These are phyloP conservation scores for Eragrostis curvula DNA, from an alignment of 176 grass and related monocot genomes.

Conservation along the genomic window DNA sequence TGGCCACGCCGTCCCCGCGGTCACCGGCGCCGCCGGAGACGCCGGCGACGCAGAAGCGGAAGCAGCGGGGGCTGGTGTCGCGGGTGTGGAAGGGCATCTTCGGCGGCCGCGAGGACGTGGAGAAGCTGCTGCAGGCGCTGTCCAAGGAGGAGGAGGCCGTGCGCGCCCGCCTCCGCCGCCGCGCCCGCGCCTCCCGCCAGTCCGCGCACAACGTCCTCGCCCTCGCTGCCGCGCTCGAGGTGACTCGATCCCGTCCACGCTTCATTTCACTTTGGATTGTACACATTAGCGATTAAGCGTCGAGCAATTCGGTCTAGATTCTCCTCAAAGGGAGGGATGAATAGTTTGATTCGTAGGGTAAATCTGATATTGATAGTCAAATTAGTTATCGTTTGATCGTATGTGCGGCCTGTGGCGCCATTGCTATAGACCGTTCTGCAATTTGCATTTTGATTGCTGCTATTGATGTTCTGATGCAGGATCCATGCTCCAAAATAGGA, in stretches of 20 bases:
- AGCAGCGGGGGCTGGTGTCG: conserved; percentile 62
- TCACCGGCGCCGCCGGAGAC: conserved; percentile 36
- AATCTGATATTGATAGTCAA: not conserved
- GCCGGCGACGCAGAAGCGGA: conserved; percentile 36
- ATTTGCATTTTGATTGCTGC: not conserved
- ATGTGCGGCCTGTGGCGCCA: not conserved
- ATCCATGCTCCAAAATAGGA: not conserved
- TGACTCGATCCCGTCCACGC: not conserved
- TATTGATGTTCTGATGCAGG: not conserved
- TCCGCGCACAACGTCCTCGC: conserved; percentile 69
- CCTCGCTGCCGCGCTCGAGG: conserved; percentile 77
- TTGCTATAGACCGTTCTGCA: not conserved
- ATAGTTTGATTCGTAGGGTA: not conserved
- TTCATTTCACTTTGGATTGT: not conserved
- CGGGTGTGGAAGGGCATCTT: conserved; percentile 87
- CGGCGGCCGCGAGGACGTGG: conserved; percentile 67
- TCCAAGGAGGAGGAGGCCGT: conserved; percentile 84
- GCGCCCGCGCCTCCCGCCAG: conserved; percentile 66
- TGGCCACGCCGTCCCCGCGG: conserved; percentile 32
- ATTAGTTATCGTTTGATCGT: not conserved
- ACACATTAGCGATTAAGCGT: not conserved
- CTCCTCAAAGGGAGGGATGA: not conserved
- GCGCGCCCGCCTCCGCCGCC: conserved; percentile 62
- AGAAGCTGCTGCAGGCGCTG: conserved; percentile 84
- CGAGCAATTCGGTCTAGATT: not conserved